Evolutionary conservation across 1,284 basidiomycete genomes (phyloP), one percentile per base, ranked within the genome.

Genomic region (Gymnopus androsaceus): DNA sequence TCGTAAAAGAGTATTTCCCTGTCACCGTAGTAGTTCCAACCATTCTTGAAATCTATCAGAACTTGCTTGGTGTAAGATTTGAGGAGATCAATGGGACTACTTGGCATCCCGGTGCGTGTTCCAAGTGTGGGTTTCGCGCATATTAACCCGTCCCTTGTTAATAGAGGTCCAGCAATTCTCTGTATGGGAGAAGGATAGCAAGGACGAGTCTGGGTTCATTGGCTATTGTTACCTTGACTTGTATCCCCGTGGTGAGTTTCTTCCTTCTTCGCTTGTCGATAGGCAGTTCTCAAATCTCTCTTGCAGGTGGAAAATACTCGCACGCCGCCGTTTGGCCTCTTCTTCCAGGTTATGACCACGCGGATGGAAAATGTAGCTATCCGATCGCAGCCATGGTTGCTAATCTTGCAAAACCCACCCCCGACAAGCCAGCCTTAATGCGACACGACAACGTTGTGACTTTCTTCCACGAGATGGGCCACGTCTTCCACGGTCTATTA

Each of bases 301-400:
- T 11, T 25, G 17, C 61, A 88, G 88, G 79, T 55, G 80, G 82
- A 44, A 94, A 94, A 68, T 94, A 92, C 67, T 84, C 87, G 4
- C 92, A 95, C 72, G 92, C 92, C 0, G 91, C 92, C 0, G 90
- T 94, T 0, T 95, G 90, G 89, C 78, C 81, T 15, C 74, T 94
- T 21, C 74, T 87, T 12, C 70, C 83, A 0, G 88, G 89, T 3
- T 87, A 85, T 63, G 74, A 75, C 34, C 73, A 70, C 15, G 60
- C 78, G 0, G 73, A 82, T 55, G 85, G 84, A 34, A 76, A 76
- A 46, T 81, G 88, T 44, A 79, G 79, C 66, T 93, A 91, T 69
- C 91, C 90, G 1, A 68, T 90, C 47, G 70, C 84, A 1, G 87
- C 87, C 8, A 93, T 94, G 92, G 92, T 94, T 6, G 92, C 92